Evolutionary conservation across 2,329 filamentous ascomycete genomes (phyloP).

Genomic region (Botrytis porri): DNA sequence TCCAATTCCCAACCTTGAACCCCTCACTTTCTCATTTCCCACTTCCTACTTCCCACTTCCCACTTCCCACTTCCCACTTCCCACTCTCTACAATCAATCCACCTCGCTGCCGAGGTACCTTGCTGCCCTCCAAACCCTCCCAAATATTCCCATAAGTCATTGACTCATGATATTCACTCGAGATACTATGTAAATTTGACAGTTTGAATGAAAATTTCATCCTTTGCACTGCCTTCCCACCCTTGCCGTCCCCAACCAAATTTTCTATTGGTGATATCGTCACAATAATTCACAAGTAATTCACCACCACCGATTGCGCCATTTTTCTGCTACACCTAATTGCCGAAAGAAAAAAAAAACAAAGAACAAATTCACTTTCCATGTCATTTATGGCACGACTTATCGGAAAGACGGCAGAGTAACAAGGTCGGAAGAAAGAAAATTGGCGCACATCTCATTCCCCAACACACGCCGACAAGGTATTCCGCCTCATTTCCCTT

Average conservation of each 20-base stretch:
- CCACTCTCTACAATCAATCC: neutral
- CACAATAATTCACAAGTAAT: neutral
- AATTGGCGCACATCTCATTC: neutral
- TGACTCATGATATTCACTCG: neutral
- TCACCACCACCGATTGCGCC: neutral
- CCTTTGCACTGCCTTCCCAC: neutral
- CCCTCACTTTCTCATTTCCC: neutral
- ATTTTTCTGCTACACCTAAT: neutral
- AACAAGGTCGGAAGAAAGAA: neutral
- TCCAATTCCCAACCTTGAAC: neutral
- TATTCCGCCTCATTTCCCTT: neutral
- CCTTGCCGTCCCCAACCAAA: neutral
- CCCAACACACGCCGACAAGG: neutral
- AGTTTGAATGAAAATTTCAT: neutral
- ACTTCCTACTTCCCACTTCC: no score
- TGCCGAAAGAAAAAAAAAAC: neutral
- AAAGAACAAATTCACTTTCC: neutral
- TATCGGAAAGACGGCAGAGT: neutral
- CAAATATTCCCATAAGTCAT: neutral
- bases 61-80: no score
- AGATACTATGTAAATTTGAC: neutral
- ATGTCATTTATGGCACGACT: neutral
- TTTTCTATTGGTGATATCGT: neutral
- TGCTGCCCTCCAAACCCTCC: neutral
- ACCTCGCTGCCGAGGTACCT: neutral